Evolutionary conservation across 352 stramenopile genomes (phyloP).

Genomic region (Globisporangium perplexum): DNA sequence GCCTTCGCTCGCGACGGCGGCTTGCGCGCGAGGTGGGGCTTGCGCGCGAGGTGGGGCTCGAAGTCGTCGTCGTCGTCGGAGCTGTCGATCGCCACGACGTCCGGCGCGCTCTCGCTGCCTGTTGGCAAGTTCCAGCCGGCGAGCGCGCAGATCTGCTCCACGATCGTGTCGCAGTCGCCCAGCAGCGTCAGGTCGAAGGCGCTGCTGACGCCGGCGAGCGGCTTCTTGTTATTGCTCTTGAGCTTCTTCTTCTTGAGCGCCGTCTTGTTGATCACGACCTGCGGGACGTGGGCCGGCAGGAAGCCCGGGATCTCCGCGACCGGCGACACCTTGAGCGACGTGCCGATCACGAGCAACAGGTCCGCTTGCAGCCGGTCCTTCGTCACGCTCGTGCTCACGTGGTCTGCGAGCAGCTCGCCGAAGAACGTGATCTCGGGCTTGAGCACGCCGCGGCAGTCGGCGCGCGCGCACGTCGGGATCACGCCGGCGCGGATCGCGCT

Average conservation of each 20-base stretch:
- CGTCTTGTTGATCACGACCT: conserved; percentile 90
- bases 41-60: background rate
- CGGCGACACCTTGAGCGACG: conserved; percentile 94
- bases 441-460: conserved; percentile 88
- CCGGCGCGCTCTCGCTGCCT: too few relatives aligned
- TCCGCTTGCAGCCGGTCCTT: conserved; percentile 83
- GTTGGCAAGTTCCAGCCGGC: conserved; percentile 38
- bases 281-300: conserved; percentile 68
- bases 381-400: conserved; percentile 79
- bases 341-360: conserved; percentile 97
- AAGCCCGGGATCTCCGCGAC: conserved; percentile 91
- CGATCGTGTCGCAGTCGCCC: conserved; percentile 74
- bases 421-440: conserved; percentile 99
- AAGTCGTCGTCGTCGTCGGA: conserved; percentile 5
- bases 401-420: conserved; percentile 89
- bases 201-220: background rate
- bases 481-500: conserved; percentile 68
- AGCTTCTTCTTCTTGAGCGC: conserved; percentile 76
- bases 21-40: background rate
- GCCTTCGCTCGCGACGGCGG: conserved; percentile 8
- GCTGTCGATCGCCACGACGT: conserved; percentile 1
- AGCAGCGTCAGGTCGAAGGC: conserved; percentile 81
- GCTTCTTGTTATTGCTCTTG: conserved; percentile 29
- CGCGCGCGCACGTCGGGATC: conserved; percentile 58
- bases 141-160: conserved; percentile 57